Evolutionary conservation across 352 stramenopile species (phyloP), one percentile per base, ranked within the genome.

Genomic region (Globisporangium perplexum): DNA sequence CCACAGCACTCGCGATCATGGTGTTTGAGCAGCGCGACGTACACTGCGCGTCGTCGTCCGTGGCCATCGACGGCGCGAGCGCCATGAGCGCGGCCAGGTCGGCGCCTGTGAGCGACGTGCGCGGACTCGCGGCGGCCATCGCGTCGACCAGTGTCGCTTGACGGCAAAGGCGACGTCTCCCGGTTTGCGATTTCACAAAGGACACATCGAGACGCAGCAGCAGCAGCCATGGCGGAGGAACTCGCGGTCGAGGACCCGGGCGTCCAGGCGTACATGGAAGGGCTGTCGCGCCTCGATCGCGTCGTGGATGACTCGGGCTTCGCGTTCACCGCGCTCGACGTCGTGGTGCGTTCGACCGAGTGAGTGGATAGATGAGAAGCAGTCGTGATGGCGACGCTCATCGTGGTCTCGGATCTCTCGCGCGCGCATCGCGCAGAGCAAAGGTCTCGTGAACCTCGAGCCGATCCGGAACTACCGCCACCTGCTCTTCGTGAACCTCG

Each of bases 291-390:
- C n/a, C 72, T 93, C 45, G 79, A 93, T 53, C 74, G 78, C 24
- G 78, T 80, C 33, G 42, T 86, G 20, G 83, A 90, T 50, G 71
- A 90, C 68, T 86, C 80, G 20, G 83, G 79, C 45, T 93, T 69
- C 60, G 79, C 83, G 17, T 90, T 90, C 60, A 90, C 76, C 17
- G 72, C 83, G 18, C 58, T 93, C 28, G 77, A 93, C 41, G 60
- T 84, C 17, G 65, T 82, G 26, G 80, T 84, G 60, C 22, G 63
- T 55, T 17, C 10, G 30, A 26, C 20, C 14, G 15, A 38, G 45
- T 12, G 33, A n/a, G 5, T 1, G 10, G 12, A 18, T 4, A 18
- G 12, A 39, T 18, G 12, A 36, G 8, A 7, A 6, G 14, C 11
- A 17, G 33, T 30, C 22, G n/a, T 33, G 43, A 18, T 4, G 43